Evolutionary conservation across 768 basidiomycete genomes (phyloP).

Genomic region (Xanthoconium stramineum): DNA sequence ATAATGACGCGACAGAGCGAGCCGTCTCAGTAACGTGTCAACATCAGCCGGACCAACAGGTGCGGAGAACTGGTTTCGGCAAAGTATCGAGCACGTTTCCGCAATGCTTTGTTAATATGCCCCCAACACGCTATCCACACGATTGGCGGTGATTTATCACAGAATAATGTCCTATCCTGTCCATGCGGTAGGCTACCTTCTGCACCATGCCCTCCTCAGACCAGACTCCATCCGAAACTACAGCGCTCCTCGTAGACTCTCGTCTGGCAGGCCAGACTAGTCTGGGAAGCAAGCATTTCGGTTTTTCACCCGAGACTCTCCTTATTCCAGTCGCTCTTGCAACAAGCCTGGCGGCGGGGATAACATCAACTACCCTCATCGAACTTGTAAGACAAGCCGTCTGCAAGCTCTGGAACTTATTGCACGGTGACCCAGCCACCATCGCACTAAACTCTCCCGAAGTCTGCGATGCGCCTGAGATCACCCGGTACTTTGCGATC

Average conservation of each 20-base stretch:
- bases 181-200: no score
- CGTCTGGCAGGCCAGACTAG: not conserved
- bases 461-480: slow-evolving; percentile 20
- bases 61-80: no score
- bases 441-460: slow-evolving; percentile 11
- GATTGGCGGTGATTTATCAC: no score
- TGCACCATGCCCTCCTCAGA: slow-evolving; percentile 12
- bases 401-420: slow-evolving; percentile 24
- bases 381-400: slow-evolving; percentile 25
- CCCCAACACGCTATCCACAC: no score
- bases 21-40: slow-evolving; percentile 3
- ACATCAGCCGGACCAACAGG: no score
- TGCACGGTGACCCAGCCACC: slow-evolving; percentile 4
- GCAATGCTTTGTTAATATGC: no score
- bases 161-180: no score
- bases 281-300: not conserved
- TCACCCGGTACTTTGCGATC: slow-evolving; percentile 21
- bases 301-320: slow-evolving; percentile 11
- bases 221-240: slow-evolving; percentile 6
- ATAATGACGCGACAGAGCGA: no score
- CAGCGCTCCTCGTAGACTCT: slow-evolving; percentile 8
- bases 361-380: slow-evolving; percentile 27
- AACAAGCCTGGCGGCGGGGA: slow-evolving; percentile 17
- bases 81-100: no score
- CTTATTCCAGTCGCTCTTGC: slow-evolving; percentile 28